These are phyloP conservation scores for Xylaria sp. DNA, from an alignment of 2,329 filamentous ascomycete species.

Conservation along the genomic window DNA sequence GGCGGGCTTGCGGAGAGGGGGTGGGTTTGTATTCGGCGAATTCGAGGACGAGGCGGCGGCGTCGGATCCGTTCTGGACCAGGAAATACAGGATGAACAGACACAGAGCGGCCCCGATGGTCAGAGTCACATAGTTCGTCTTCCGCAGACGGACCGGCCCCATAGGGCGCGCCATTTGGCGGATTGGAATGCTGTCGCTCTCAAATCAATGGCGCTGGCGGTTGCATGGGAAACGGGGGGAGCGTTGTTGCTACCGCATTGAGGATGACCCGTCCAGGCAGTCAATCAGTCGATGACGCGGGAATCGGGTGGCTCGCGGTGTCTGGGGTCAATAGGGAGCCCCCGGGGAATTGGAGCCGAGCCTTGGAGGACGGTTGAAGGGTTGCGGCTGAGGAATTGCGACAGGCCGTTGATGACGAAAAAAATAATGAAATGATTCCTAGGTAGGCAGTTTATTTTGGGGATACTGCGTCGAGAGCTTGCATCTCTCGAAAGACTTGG, in stretches of 20 bases:
- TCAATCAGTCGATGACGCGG: background rate
- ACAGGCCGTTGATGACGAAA: conserved; percentile 25
- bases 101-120: conserved; percentile 49
- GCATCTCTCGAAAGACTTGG: conserved; percentile 34
- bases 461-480: conserved; percentile 16
- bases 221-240: conserved; percentile 27
- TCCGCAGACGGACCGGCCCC: conserved; percentile 52
- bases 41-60: conserved; percentile 38
- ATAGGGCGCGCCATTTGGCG: conserved; percentile 51
- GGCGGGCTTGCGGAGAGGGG: conserved; percentile 74
- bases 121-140: conserved; percentile 51
- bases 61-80: conserved; percentile 44
- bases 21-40: conserved; percentile 38
- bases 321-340: conserved; percentile 7
- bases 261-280: background rate
- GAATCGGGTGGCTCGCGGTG: conserved; percentile 14
- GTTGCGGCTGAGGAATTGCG: conserved; percentile 21
- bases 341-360: background rate
- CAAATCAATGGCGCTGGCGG: conserved; percentile 20
- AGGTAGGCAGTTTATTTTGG: conserved; percentile 7
- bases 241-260: conserved; percentile 27
- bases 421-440: conserved; percentile 7
- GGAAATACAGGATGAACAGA: conserved; percentile 52
- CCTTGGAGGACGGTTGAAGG: conserved; percentile 1
- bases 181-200: conserved; percentile 36